A percentile compares a stretch with the other conserved stretches of the same genome.
phyloP scores from a whole-genome alignment of 2,329 filamentous ascomycete genomes.

The Scytalidium lignicola region DNA sequence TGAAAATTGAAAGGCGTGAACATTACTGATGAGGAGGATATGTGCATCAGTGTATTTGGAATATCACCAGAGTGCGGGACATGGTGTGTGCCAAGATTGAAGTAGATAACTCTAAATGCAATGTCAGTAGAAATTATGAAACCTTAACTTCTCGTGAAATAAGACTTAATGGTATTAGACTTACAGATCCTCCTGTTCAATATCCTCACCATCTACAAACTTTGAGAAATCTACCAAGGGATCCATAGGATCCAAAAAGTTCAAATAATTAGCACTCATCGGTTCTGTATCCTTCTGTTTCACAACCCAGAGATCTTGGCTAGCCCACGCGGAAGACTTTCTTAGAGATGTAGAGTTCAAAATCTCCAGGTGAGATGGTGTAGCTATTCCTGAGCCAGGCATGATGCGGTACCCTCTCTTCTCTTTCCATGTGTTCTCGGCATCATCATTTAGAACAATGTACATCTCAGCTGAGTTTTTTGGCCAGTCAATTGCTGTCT shows the following conservation, averaged over 20 bases:
- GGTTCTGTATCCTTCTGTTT: constrained; percentile 49
- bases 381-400: constrained; percentile 29
- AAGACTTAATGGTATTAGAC: background rate
- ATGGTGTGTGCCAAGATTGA: constrained; percentile 54
- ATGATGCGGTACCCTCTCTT: constrained; percentile 45
- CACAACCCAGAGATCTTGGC: constrained; percentile 46
- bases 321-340: constrained; percentile 43
- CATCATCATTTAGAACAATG: constrained; percentile 45
- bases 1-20: constrained; percentile 12
- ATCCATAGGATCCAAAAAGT: constrained; percentile 38
- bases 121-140: constrained; percentile 10
- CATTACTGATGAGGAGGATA: constrained; percentile 7
- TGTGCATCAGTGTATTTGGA: constrained; percentile 41
- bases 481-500: constrained; percentile 42
- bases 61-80: constrained; percentile 48
- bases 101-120: constrained; percentile 38
- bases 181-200: constrained; percentile 35
- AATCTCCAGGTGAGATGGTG: constrained; percentile 40
- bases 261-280: constrained; percentile 37
- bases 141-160: constrained; percentile 3
- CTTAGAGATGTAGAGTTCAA: constrained; percentile 40
- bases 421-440: constrained; percentile 45
- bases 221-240: constrained; percentile 46
- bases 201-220: constrained; percentile 40
- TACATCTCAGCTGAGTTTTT: constrained; percentile 42